phyloP scores from a whole-genome alignment of 345 rosid genomes.

The Acer negundo region DNA sequence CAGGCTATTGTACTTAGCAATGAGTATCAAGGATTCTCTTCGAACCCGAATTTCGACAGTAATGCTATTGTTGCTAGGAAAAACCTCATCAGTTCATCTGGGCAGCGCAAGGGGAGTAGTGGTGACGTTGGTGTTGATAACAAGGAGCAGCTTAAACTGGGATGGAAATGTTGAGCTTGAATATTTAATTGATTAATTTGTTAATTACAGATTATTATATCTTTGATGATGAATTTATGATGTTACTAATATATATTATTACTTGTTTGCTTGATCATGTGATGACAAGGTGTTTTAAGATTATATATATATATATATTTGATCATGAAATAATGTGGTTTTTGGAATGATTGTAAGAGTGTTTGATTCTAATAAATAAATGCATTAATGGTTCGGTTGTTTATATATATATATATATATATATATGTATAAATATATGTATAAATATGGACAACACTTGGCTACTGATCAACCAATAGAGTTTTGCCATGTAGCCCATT shows the following conservation, averaged over 20 bases:
- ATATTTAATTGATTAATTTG: background rate
- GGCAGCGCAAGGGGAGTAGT: slow-evolving; percentile 10
- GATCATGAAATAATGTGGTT: background rate
- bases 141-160: slow-evolving; percentile 29
- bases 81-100: slow-evolving; percentile 16
- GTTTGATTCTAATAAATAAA: background rate
- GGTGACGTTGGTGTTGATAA: background rate
- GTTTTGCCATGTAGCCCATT: no score
- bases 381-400: background rate
- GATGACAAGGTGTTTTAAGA: background rate
- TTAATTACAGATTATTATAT: background rate
- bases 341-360: background rate
- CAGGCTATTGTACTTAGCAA: slow-evolving; percentile 14
- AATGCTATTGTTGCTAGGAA: slow-evolving; percentile 1
- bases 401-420: no score
- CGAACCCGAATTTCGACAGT: background rate
- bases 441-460: no score
- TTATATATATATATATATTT: background rate
- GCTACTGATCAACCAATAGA: no score
- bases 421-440: no score
- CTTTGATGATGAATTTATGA: background rate
- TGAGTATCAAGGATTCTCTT: background rate
- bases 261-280: background rate
- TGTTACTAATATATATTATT: background rate
- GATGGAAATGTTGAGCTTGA: slow-evolving; percentile 47